Evolutionary conservation across 352 stramenopile species (phyloP).

Genomic region (Globisporangium parvum): DNA sequence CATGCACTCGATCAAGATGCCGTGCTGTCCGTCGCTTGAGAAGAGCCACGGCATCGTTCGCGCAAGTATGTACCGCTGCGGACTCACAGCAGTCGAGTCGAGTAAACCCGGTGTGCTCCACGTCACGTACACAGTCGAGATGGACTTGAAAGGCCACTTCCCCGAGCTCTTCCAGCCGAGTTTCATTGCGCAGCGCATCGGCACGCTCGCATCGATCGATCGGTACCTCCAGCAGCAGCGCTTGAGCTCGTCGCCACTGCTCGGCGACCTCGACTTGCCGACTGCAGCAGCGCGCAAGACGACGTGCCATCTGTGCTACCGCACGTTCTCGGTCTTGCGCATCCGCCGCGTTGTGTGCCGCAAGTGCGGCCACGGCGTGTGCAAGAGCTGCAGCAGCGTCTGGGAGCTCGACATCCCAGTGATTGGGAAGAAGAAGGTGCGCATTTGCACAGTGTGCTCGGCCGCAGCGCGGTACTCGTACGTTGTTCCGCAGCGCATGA

Average conservation of each 20-base stretch:
- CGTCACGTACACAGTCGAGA: conserved; percentile 81
- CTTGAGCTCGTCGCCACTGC: conserved; percentile 65
- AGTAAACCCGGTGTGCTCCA: conserved; percentile 63
- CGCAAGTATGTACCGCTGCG: conserved; percentile 74
- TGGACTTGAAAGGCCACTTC: conserved; percentile 81
- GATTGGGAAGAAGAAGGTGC: conserved; percentile 67
- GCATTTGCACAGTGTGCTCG: conserved; percentile 82
- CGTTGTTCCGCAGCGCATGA: conserved; percentile 13
- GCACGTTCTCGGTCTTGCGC: conserved; percentile 49
- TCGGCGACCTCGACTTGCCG: conserved; percentile 72
- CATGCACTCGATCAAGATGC: conserved; percentile 56
- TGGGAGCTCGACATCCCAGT: conserved; percentile 78
- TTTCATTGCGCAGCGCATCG: conserved; percentile 66
- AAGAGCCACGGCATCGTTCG: conserved; percentile 58
- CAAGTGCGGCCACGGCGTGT: conserved; percentile 75
- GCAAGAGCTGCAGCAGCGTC: conserved; percentile 69
- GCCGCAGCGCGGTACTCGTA: conserved; percentile 61
- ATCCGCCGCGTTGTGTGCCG: conserved; percentile 53
- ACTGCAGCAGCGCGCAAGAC: background rate
- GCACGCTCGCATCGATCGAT: conserved; percentile 62
- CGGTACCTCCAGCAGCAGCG: conserved; percentile 75
- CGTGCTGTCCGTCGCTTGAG: conserved; percentile 45
- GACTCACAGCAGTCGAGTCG: conserved; percentile 71
- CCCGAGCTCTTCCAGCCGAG: conserved; percentile 58
- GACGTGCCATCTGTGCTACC: conserved; percentile 72